Evolutionary conservation across 805 yeast species (phyloP).

Genomic region (Yarrowia osloensis): DNA sequence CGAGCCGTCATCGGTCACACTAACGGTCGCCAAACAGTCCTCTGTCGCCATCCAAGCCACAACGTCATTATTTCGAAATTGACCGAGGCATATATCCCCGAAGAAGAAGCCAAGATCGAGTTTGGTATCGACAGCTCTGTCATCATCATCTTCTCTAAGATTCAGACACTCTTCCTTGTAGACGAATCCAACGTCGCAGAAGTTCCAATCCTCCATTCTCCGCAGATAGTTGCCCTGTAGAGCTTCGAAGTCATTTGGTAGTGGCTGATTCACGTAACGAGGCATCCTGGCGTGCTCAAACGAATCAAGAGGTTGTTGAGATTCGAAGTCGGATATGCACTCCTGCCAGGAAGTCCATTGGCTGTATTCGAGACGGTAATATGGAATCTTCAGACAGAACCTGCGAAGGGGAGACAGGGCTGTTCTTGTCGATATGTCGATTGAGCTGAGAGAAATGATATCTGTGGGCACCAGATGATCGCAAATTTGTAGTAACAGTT

Average conservation of each 20-base stretch:
- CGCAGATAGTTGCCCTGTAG: neutral
- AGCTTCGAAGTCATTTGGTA: neutral
- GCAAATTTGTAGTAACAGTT: neutral
- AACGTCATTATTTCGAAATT: too few species aligned
- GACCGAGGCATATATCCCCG: too few species aligned
- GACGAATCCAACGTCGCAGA: neutral
- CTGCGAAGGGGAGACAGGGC: neutral
- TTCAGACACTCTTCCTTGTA: neutral
- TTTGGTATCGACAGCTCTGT: too few species aligned
- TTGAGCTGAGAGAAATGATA: neutral
- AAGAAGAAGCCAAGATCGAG: too few species aligned
- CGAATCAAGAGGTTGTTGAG: neutral
- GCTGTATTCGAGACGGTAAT: neutral
- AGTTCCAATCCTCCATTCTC: neutral
- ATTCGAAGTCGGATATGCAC: neutral
- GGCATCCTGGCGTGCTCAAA: neutral
- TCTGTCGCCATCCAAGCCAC: too few species aligned
- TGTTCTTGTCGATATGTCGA: neutral
- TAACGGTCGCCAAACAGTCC: too few species aligned
- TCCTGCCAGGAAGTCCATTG: neutral
- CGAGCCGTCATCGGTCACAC: too few species aligned
- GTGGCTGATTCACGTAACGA: neutral
- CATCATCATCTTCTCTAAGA: neutral
- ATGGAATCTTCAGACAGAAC: neutral
- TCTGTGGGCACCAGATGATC: neutral